Conservation (phyloP, 2,329 filamentous ascomycete species). For the Aspergillus uvarum region DNA sequence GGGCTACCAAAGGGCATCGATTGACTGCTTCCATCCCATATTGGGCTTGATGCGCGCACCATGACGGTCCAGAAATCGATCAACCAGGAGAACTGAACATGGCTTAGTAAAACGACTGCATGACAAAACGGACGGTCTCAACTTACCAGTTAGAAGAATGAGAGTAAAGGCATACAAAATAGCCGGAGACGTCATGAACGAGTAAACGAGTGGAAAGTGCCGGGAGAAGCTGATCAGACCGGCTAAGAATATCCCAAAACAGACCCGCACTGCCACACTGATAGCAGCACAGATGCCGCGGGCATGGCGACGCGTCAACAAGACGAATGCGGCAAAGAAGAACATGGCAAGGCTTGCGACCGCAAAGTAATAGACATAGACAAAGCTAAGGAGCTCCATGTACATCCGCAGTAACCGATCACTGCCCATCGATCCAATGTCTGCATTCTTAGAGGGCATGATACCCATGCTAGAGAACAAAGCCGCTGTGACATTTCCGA, state of each 20-base stretch:
- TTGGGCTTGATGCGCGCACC: slow-evolving; percentile 22
- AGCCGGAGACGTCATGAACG: slow-evolving; percentile 42
- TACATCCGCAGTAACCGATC: slow-evolving; percentile 38
- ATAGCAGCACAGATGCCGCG: slow-evolving; percentile 23
- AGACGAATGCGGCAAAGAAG: slow-evolving; percentile 36
- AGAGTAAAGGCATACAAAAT: slow-evolving; percentile 39
- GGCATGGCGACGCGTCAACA: slow-evolving; percentile 30
- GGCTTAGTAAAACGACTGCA: slow-evolving; percentile 16
- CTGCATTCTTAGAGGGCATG: slow-evolving; percentile 29
- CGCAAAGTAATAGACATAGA: slow-evolving; percentile 43
- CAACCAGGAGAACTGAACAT: slow-evolving; percentile 31
- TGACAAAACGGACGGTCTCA: not conserved
- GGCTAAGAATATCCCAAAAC: slow-evolving; percentile 30
- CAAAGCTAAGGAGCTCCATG: slow-evolving; percentile 39
- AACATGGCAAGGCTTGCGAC: slow-evolving; percentile 39
- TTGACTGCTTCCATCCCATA: slow-evolving; percentile 27
- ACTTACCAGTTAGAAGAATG: slow-evolving; percentile 32
- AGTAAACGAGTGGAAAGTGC: slow-evolving; percentile 36
- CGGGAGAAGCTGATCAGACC: slow-evolving; percentile 31
- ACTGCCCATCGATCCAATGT: slow-evolving; percentile 29
- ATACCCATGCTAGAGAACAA: slow-evolving; percentile 44
- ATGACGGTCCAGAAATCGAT: slow-evolving; percentile 37
- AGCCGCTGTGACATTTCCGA: slow-evolving; percentile 42
- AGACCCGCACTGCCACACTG: slow-evolving; percentile 28
- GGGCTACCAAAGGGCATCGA: slow-evolving; percentile 17